phyloP scores from a whole-genome alignment of 2,329 filamentous ascomycete genomes.

The Ambrosiella cleistominuta region DNA sequence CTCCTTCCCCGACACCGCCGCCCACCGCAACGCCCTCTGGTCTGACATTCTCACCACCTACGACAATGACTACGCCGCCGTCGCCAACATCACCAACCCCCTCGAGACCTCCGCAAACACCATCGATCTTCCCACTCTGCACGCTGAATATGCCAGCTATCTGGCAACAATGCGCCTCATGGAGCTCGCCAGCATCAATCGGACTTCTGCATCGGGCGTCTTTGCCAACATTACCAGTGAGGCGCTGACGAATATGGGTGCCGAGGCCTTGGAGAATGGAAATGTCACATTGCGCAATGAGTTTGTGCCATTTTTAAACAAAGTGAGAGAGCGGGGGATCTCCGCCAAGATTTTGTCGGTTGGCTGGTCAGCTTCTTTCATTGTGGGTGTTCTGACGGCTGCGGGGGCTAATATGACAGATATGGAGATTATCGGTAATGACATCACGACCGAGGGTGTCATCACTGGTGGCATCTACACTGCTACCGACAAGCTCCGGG shows the following conservation, averaged over 20 bases:
- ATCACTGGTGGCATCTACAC: slow-evolving; percentile 26
- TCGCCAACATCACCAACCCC: slow-evolving; percentile 17
- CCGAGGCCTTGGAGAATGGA: slow-evolving; percentile 20
- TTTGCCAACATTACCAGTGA: slow-evolving; percentile 20
- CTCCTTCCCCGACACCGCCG: slow-evolving; percentile 20
- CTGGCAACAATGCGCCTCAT: slow-evolving; percentile 22
- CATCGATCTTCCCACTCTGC: slow-evolving; percentile 19
- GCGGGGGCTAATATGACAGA: slow-evolving; percentile 17
- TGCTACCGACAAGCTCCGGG: slow-evolving; percentile 29
- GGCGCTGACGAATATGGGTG: slow-evolving; percentile 18
- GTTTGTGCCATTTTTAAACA: slow-evolving; percentile 15
- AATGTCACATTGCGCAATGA: slow-evolving; percentile 16
- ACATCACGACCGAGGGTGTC: slow-evolving; percentile 22
- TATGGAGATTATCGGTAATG: slow-evolving; percentile 26
- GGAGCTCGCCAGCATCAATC: slow-evolving; percentile 28
- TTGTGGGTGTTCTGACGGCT: slow-evolving; percentile 25
- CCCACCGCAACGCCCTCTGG: slow-evolving; percentile 15
- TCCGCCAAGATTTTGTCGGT: slow-evolving; percentile 29
- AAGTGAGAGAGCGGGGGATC: slow-evolving; percentile 21
- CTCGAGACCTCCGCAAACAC: slow-evolving; percentile 11
- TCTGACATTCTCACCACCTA: slow-evolving; percentile 19
- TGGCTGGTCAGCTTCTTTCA: slow-evolving; percentile 33
- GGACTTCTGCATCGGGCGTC: slow-evolving; percentile 27
- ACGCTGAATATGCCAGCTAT: slow-evolving; percentile 19
- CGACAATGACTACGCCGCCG: slow-evolving; percentile 20